A percentile compares a stretch with the other conserved stretches of the same genome.
Evolutionary conservation across 2,329 filamentous ascomycete genomes (phyloP).

Genomic region (Fusarium buharicum): DNA sequence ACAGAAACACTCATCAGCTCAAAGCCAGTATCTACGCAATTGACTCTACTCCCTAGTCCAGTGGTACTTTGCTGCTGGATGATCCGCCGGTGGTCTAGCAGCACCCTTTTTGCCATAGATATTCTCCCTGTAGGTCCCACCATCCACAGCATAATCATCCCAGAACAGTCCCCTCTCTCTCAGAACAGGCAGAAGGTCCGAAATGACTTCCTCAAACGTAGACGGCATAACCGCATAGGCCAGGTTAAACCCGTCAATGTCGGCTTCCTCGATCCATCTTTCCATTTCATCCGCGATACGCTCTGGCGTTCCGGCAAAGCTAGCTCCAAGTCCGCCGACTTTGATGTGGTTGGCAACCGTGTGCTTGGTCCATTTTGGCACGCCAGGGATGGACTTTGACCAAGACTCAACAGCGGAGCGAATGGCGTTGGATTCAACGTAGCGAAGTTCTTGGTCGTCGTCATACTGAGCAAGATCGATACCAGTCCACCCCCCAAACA

Average conservation of each 20-base stretch:
- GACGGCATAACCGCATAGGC: constrained; percentile 58
- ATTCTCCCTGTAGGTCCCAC: constrained; percentile 58
- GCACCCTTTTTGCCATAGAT: constrained; percentile 52
- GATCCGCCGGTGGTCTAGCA: constrained; percentile 50
- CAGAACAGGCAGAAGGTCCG: constrained; percentile 71
- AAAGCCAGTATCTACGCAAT: too few relatives aligned
- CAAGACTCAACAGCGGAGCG: constrained; percentile 62
- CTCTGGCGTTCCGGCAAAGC: constrained; percentile 70
- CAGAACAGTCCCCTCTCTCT: constrained; percentile 66
- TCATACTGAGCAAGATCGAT: constrained; percentile 66
- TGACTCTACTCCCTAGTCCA: constrained; percentile 50
- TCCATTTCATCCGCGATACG: constrained; percentile 76
- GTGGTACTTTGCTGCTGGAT: constrained; percentile 54
- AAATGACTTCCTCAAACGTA: constrained; percentile 73
- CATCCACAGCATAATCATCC: constrained; percentile 57
- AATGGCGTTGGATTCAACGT: constrained; percentile 71
- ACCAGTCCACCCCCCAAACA: constrained; percentile 81
- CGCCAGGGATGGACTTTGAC: constrained; percentile 65
- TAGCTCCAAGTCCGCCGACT: constrained; percentile 73
- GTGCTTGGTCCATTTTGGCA: constrained; percentile 76
- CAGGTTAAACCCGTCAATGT: constrained; percentile 80
- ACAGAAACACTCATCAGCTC: too few relatives aligned
- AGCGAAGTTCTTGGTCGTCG: constrained; percentile 71
- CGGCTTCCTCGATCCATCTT: constrained; percentile 73
- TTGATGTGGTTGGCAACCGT: constrained; percentile 75